These are phyloP conservation scores for Epichloe bromicola DNA, from an alignment of 2,329 filamentous ascomycete genomes.

Conservation along the genomic window DNA sequence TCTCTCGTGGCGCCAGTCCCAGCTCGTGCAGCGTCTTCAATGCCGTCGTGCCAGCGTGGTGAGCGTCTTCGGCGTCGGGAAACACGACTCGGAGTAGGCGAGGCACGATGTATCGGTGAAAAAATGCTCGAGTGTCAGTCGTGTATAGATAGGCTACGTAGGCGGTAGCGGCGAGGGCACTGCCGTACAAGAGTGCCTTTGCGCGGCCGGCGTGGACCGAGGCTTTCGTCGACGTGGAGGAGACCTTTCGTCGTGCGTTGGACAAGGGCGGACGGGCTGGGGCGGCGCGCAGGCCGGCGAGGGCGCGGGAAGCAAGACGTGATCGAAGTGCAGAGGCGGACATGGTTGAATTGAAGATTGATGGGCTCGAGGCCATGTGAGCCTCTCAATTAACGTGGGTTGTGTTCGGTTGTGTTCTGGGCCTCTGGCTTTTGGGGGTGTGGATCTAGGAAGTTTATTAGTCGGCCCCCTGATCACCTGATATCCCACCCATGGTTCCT, in stretches of 20 bases:
- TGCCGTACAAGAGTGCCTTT: slow-evolving; percentile 27
- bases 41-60: slow-evolving; percentile 60
- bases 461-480: too few species aligned
- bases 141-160: slow-evolving; percentile 49
- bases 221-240: slow-evolving; percentile 19
- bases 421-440: neutral
- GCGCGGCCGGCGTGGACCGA: slow-evolving; percentile 17
- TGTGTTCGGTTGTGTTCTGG: neutral
- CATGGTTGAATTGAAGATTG: slow-evolving; percentile 2
- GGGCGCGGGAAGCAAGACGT: slow-evolving; percentile 6
- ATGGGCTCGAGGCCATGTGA: slow-evolving; percentile 4
- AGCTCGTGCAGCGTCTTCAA: slow-evolving; percentile 63
- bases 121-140: slow-evolving; percentile 61
- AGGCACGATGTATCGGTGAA: slow-evolving; percentile 56
- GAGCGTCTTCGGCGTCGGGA: slow-evolving; percentile 81
- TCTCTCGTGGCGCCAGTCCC: slow-evolving; percentile 70
- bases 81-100: slow-evolving; percentile 52
- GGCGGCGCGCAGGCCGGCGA: slow-evolving; percentile 4
- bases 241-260: slow-evolving; percentile 15
- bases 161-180: slow-evolving; percentile 27
- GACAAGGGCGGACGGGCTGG: slow-evolving; percentile 1
- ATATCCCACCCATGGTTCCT: too few species aligned
- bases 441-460: neutral
- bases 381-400: slow-evolving; percentile 7
- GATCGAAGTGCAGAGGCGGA: slow-evolving; percentile 8